Percentiles rank a stretch among this genome's conserved stretches.
phyloP scores from a whole-genome alignment of 306 rosid genomes.

The Styphnolobium japonicum region DNA sequence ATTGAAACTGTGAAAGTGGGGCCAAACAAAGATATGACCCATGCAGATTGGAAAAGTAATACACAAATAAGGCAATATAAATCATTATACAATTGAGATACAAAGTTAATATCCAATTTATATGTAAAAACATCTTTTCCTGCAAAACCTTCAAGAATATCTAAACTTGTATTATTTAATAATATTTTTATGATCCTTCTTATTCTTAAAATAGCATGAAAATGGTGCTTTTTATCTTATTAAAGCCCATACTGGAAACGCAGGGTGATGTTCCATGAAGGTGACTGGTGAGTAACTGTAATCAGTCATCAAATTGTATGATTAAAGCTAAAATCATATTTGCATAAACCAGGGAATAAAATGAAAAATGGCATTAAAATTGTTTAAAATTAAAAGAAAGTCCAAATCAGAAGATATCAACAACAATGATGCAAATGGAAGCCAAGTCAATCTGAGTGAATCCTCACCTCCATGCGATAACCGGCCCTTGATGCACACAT shows the following conservation, averaged over 20 bases:
- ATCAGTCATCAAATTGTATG: neutral
- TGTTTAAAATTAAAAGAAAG: neutral
- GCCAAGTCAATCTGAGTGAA: neutral
- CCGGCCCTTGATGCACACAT: conserved; percentile 99
- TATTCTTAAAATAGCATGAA: neutral
- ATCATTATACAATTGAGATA: neutral
- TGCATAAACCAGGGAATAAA: neutral
- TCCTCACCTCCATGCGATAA: conserved; percentile 85
- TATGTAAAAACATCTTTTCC: neutral
- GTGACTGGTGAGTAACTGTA: neutral
- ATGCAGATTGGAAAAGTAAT: neutral
- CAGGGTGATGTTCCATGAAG: neutral
- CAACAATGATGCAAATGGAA: conserved; percentile 9
- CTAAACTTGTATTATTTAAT: neutral
- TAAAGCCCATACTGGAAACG: neutral
- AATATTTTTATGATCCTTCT: neutral
- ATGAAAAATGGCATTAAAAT: neutral
- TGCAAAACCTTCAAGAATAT: neutral
- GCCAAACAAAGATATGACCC: neutral
- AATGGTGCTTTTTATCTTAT: neutral
- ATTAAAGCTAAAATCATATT: neutral
- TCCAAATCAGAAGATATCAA: neutral
- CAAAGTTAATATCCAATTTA: neutral
- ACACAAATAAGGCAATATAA: neutral
- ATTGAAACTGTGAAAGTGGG: neutral